Evolutionary conservation across 2,329 filamentous ascomycete species (phyloP), one percentile per base, ranked within the genome.

Genomic region (Xylaria digitata): DNA sequence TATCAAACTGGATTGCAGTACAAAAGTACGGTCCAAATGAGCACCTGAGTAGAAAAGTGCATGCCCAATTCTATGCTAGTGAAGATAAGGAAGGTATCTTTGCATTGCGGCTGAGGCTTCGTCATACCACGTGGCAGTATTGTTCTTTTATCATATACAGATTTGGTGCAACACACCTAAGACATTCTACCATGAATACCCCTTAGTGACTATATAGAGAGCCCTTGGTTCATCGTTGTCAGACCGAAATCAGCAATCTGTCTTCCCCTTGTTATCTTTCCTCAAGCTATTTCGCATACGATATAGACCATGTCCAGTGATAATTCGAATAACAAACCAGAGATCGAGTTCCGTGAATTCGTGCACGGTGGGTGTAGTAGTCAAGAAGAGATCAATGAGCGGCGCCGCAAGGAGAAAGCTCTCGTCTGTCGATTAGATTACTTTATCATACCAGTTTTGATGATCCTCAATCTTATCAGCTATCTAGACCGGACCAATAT

Each of bases 401-500:
- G 37, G 26, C 54, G 21, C 19, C 48, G 15, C 5, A 64, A 64
- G 40, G 70, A 71, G 50, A 69, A 62, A 21, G 58, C 61, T 17
- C 57, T 71, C 40, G 63, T 69, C 52, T 65, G 63, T 30, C 67
- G 64, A 53, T 57, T 71, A 34, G 70, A 71, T 54, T 69, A 9
- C 48, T 71, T 68, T 55, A 64, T 71, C 26, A 61, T 59, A 2
- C 70, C 70, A 1, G 66, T 69, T 11, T 23, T 71, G 52, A 71
- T 71, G 70, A 21, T 71, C 5, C 58, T 69, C 11, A 70, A 67
- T 50, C 58, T 74, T 19, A 70, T 75, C 32, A 73, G 70, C 53
- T 74, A 74, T 43, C 53, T 75, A 8, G 72, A 75, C 42, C 70
- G 73, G 19, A 70, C 72, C 3, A 75, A 75, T 37, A 74, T 75